Base-by-base conservation (phyloP, 805 yeast genomes). In the Metschnikowia continentalis region DNA sequence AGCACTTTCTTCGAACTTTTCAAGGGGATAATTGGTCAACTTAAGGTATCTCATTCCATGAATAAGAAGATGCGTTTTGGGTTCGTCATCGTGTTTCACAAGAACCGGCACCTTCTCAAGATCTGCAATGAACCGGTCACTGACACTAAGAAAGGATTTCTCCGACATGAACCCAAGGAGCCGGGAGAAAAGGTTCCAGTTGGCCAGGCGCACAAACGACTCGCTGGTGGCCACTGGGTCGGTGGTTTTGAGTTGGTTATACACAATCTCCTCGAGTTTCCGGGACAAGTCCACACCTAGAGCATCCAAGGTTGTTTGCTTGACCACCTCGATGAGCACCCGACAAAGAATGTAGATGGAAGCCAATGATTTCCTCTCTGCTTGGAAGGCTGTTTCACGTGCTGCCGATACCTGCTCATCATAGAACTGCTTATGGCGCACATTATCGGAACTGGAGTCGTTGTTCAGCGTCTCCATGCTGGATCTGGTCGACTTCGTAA, bases 41-140 rank as follows among this genome's bases (percentile, higher is more conserved):
- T 81, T 82, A 47, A 94, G 68, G 61, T 88, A 87, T 58, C 94
- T 76, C 98, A 95, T 94, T 3, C 98, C 98, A 60, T 88, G 86
- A 32, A 95, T 87, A 44, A 94, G 70, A 42, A 91, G 69, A 61
- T 85, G 88, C 6, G 87, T 75, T 35, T 81, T 77, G 1, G 90
- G 82, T 51, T 75, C 79, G 15, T 69, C 76, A 19, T 65, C 72
- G 43, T 63, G 67, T 11, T 59, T 57, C 3, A 75, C 56, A 10
- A 54, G 53, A 1, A 57, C 14, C 0, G 96, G 95, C 2, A 85
- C 76, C 61, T 86, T 89, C 62, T 94, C 99, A 48, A 94, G 69
- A 61, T 92, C 97, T 0, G 96, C 95, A 48, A 94, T 87, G 62
- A 94, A 94, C 50, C 96, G 72, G 65, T 94, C 99, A 62, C 96